These are phyloP conservation scores for Termitomyces heimii DNA, from an alignment of 768 basidiomycete genomes.

Conservation along the genomic window DNA sequence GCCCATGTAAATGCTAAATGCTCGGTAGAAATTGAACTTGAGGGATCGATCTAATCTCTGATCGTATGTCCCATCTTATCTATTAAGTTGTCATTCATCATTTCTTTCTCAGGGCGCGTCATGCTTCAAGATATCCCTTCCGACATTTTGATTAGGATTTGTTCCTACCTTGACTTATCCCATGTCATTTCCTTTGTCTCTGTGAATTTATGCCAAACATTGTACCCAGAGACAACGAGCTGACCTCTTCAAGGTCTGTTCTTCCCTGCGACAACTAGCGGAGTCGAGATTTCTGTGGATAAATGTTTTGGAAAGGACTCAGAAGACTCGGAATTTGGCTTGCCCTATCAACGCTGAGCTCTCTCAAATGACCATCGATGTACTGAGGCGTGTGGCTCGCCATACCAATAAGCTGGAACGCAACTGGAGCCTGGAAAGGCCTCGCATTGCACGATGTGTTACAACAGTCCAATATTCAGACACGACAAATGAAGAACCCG, in stretches of 20 bases:
- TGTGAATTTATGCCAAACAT: neutral
- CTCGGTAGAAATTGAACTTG: no score
- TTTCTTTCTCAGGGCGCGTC: neutral
- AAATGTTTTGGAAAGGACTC: neutral
- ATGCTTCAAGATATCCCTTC: constrained; percentile 3
- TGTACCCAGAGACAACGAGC: neutral
- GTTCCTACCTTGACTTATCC: constrained; percentile 4
- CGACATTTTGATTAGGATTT: constrained; percentile 6
- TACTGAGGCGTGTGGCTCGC: neutral
- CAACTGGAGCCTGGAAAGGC: neutral
- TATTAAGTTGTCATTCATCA: neutral
- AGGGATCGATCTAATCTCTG: neutral
- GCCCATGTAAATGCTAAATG: no score
- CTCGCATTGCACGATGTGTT: neutral
- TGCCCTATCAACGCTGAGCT: neutral
- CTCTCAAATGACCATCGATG: neutral
- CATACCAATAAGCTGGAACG: neutral
- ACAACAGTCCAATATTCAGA: neutral
- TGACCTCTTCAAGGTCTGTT: constrained; percentile 7
- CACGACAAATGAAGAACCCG: neutral
- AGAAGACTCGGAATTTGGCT: neutral
- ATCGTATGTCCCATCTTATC: neutral
- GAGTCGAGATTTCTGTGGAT: constrained; percentile 3
- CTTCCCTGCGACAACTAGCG: constrained; percentile 6
- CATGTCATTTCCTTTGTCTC: constrained; percentile 9